Percentiles rank a stretch among this genome's conserved stretches.
Evolutionary conservation across 2,329 filamentous ascomycete genomes (phyloP).

Genomic region (Exophiala alcalophila): DNA sequence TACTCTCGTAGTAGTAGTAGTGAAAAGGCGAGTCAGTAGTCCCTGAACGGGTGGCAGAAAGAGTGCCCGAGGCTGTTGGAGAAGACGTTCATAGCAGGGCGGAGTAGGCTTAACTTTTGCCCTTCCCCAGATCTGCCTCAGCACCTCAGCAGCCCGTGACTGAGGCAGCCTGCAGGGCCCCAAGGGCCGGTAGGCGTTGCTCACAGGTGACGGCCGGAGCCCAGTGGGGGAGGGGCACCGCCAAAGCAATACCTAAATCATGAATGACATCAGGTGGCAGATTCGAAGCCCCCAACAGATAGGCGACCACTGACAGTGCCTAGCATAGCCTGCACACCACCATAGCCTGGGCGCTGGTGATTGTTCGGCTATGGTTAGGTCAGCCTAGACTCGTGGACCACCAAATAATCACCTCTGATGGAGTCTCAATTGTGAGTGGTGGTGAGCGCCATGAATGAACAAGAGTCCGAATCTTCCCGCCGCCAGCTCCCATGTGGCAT

Average conservation of each 20-base stretch:
- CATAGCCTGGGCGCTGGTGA: no score
- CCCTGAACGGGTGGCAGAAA: not conserved
- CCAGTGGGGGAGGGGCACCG: not conserved
- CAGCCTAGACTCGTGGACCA: conserved; percentile 3
- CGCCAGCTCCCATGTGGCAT: not conserved
- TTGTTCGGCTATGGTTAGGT: conserved; percentile 6
- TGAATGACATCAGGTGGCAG: no score
- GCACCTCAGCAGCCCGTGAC: no score
- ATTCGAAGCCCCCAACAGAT: no score
- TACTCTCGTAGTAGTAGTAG: no score
- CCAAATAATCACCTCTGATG: no score
- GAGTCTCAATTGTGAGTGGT: no score
- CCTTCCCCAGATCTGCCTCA: conserved; percentile 7
- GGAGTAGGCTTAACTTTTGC: conserved; percentile 10
- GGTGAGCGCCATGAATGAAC: no score
- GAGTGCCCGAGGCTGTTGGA: not conserved
- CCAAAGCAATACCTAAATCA: not conserved
- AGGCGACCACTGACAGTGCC: no score
- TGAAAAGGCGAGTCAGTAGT: conserved; percentile 1
- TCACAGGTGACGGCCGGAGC: no score
- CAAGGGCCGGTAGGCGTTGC: not conserved
- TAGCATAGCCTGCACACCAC: no score
- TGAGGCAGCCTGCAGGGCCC: no score
- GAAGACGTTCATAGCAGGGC: not conserved
- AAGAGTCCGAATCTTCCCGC: conserved; percentile 10